phyloP scores from a whole-genome alignment of 2,329 filamentous ascomycete genomes.

The Bertia moriformis region DNA sequence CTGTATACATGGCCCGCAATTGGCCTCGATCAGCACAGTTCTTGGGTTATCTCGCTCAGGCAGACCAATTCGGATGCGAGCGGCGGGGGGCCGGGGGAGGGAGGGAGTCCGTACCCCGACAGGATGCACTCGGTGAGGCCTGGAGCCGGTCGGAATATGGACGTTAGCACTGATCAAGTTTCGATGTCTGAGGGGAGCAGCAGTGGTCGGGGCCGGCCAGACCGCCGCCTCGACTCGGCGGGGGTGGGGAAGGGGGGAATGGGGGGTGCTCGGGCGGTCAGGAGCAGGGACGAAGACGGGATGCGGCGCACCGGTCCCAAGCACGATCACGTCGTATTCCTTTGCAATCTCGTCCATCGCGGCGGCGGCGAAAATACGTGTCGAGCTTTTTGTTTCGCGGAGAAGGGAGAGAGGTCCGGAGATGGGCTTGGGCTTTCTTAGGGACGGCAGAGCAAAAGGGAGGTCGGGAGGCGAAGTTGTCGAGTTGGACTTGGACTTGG shows the following conservation, averaged over 20 bases:
- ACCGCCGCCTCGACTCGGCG: slow-evolving; percentile 3
- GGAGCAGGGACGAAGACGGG: slow-evolving; percentile 8
- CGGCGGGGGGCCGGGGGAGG: not conserved
- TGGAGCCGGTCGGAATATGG: slow-evolving; percentile 25
- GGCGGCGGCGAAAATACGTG: not conserved
- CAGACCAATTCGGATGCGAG: not conserved
- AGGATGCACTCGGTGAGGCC: slow-evolving; percentile 98
- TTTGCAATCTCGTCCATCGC: slow-evolving; percentile 99
- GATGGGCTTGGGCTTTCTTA: no score
- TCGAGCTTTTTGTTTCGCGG: no score
- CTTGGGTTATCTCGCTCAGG: not conserved
- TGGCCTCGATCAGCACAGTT: slow-evolving; percentile 6
- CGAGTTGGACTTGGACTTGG: not conserved
- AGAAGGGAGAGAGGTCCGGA: no score
- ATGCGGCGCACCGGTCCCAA: slow-evolving; percentile 85
- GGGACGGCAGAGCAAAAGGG: not conserved
- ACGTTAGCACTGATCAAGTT: no score
- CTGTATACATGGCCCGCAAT: slow-evolving; percentile 24
- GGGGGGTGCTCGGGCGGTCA: slow-evolving; percentile 6
- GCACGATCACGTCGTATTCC: slow-evolving; percentile 96
- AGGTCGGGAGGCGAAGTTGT: no score
- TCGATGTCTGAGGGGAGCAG: no score
- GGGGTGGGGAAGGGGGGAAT: slow-evolving; percentile 10
- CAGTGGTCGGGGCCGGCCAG: no score
- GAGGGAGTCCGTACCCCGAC: slow-evolving; percentile 56